phyloP scores from a whole-genome alignment of 306 rosid species.

The Quercus agrifolia region DNA sequence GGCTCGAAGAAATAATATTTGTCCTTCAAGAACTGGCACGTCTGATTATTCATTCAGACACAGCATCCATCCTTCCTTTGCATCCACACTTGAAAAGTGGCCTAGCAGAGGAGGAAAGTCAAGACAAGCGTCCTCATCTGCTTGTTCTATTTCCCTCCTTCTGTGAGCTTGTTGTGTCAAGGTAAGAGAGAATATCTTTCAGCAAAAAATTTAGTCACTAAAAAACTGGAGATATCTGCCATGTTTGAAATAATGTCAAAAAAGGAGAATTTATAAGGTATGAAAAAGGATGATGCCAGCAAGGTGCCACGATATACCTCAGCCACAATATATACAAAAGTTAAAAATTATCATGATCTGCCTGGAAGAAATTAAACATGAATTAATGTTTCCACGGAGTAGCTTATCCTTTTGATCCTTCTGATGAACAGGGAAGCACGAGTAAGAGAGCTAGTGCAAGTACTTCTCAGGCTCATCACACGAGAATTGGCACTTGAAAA shows the following conservation, averaged over 20 bases:
- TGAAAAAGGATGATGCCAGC: background rate
- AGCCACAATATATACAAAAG: background rate
- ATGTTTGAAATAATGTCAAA: background rate
- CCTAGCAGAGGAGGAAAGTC: constrained; percentile 38
- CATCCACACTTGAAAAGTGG: constrained; percentile 52
- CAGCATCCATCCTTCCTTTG: constrained; percentile 61
- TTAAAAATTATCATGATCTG: background rate
- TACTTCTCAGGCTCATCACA: constrained; percentile 55
- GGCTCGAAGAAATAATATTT: constrained; percentile 73
- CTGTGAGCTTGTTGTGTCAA: constrained; percentile 77
- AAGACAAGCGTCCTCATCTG: constrained; percentile 56
- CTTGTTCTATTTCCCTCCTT: constrained; percentile 83
- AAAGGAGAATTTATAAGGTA: too few species aligned
- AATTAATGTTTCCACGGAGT: background rate
- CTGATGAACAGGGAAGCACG: constrained; percentile 64
- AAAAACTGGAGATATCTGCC: background rate
- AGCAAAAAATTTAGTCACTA: background rate
- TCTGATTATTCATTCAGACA: constrained; percentile 64
- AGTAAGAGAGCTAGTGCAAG: constrained; percentile 66
- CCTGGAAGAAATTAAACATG: background rate
- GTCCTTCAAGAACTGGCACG: constrained; percentile 73
- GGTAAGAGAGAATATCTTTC: constrained; percentile 45
- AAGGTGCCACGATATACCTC: background rate
- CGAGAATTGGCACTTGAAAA: constrained; percentile 64
- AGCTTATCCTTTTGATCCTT: background rate